These are phyloP conservation scores for Camelina neglecta DNA, from an alignment of 345 rosid genomes.

Conservation along the genomic window DNA sequence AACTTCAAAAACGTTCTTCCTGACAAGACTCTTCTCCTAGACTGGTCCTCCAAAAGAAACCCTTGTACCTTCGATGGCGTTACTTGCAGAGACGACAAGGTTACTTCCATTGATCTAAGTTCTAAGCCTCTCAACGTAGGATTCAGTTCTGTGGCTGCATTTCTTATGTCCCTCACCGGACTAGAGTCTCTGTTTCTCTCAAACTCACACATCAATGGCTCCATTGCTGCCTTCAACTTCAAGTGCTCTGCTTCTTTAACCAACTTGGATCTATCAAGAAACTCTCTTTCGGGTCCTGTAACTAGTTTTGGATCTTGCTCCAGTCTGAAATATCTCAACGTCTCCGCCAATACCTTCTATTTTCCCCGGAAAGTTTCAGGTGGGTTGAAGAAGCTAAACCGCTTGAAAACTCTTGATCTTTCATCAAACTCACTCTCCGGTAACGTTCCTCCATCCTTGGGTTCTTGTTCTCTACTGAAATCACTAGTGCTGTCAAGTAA, in stretches of 20 bases:
- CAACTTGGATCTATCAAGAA: too few relatives aligned
- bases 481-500: conserved; percentile 66
- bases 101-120: conserved; percentile 65
- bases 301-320: conserved; percentile 41
- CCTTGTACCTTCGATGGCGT: conserved; percentile 76
- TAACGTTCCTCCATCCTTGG: conserved; percentile 61
- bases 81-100: conserved; percentile 59
- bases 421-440: conserved; percentile 41
- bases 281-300: too few relatives aligned
- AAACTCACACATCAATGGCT: too few relatives aligned
- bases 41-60: conserved; percentile 62
- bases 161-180: conserved; percentile 28
- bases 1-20: conserved; percentile 60
- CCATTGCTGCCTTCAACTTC: too few relatives aligned
- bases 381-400: too few relatives aligned
- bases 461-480: conserved; percentile 64
- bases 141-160: conserved; percentile 59
- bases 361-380: too few relatives aligned
- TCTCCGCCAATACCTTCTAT: conserved; percentile 44
- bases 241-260: too few relatives aligned
- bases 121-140: conserved; percentile 49
- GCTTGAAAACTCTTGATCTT: too few relatives aligned
- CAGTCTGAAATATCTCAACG: conserved; percentile 66
- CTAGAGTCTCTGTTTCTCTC: too few relatives aligned
- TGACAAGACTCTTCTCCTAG: conserved; percentile 49